phyloP scores from a whole-genome alignment of 2,329 filamentous ascomycete genomes.

The Aureobasidium pullulans region DNA sequence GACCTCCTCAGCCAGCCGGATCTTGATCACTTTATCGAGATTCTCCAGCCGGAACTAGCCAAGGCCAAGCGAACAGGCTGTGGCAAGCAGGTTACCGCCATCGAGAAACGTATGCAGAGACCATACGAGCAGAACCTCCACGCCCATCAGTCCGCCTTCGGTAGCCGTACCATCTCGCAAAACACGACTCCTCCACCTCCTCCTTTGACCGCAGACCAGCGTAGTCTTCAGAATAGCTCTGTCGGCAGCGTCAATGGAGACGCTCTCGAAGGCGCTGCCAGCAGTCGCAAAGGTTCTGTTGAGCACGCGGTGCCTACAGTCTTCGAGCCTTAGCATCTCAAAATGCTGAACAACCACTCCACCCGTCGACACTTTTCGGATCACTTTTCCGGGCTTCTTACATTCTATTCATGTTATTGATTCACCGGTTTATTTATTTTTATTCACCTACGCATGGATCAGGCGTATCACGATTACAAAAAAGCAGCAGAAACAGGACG shows the following conservation, averaged over 20 bases:
- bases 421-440: background rate
- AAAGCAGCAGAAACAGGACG: constrained; percentile 1
- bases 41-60: constrained; percentile 38
- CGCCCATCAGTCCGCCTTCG: constrained; percentile 15
- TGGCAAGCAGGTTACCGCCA: constrained; percentile 38
- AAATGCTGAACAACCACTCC: background rate
- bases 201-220: constrained; percentile 15
- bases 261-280: constrained; percentile 26
- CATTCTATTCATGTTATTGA: background rate
- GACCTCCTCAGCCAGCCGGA: constrained; percentile 33
- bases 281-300: constrained; percentile 21
- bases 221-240: constrained; percentile 16
- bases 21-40: constrained; percentile 34
- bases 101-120: constrained; percentile 44
- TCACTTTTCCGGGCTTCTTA: background rate
- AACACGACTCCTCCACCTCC: constrained; percentile 6
- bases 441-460: background rate
- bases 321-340: background rate
- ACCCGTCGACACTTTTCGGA: background rate
- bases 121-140: constrained; percentile 21
- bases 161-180: background rate
- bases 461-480: constrained; percentile 1
- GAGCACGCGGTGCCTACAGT: background rate
- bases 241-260: constrained; percentile 26
- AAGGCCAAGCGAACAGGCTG: constrained; percentile 36